A percentile compares a stretch with the other conserved stretches of the same genome.
These are phyloP conservation scores for Aspergillus steynii DNA, from an alignment of 495 filamentous ascomycete genomes.

Conservation along the genomic window DNA sequence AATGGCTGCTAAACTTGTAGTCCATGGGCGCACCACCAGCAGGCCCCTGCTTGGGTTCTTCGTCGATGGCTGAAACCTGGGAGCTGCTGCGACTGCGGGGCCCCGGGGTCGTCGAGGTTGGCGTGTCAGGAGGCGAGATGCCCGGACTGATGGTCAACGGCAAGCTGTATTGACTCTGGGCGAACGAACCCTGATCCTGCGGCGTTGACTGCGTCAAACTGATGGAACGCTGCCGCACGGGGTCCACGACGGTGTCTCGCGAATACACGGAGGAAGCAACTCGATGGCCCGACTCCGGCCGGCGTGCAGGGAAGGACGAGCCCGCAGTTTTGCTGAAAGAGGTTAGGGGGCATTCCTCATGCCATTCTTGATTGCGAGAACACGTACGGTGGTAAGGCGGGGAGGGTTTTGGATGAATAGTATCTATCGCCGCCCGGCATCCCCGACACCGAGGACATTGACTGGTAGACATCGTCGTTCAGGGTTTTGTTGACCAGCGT, in stretches of 20 bases:
- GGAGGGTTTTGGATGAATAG: conserved; percentile 33
- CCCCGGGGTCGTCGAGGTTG: conserved; percentile 18
- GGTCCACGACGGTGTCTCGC: conserved; percentile 20
- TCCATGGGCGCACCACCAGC: conserved; percentile 2
- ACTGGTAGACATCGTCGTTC: conserved; percentile 32
- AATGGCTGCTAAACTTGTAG: conserved; percentile 24
- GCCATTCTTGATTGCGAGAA: neutral
- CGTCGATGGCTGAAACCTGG: conserved; percentile 50
- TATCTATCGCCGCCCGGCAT: conserved; percentile 6
- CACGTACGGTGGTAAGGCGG: conserved; percentile 45
- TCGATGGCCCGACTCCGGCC: conserved; percentile 16
- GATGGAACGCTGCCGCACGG: conserved; percentile 20
- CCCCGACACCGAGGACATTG: conserved; percentile 10
- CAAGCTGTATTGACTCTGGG: conserved; percentile 1
- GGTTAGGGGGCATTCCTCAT: conserved; percentile 13
- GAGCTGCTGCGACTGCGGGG: conserved; percentile 35
- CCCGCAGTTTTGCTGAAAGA: conserved; percentile 15
- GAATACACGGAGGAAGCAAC: conserved; percentile 32
- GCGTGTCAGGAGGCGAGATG: conserved; percentile 51
- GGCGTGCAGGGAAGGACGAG: conserved; percentile 12
- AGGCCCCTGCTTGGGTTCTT: conserved; percentile 17
- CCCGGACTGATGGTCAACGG: conserved; percentile 11
- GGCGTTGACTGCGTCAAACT: conserved; percentile 12
- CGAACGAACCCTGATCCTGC: neutral
- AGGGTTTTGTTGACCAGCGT: conserved; percentile 43